Evolutionary conservation across 305 asterid genomes (phyloP).

Genomic region (Fraxinus sp.): DNA sequence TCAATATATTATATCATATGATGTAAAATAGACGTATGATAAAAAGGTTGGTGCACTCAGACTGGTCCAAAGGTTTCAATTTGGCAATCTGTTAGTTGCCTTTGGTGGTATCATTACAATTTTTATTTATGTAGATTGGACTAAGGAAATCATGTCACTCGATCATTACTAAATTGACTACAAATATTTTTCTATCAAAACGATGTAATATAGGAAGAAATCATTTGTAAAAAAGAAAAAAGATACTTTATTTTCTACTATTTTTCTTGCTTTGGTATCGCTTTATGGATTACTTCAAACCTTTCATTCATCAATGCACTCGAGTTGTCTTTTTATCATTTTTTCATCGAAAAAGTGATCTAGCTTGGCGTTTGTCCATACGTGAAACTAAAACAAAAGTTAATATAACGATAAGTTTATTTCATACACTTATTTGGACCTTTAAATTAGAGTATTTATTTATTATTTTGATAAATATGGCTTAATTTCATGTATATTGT

Average conservation of each 20-base stretch:
- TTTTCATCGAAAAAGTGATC: not conserved
- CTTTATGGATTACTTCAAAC: not conserved
- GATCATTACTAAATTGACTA: not conserved
- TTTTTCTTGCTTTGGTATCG: not conserved
- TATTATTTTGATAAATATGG: too few relatives aligned
- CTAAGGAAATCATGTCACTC: not conserved
- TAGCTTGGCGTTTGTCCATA: not conserved
- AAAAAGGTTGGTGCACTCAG: conserved; percentile 16
- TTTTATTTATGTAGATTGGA: not conserved
- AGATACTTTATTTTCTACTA: not conserved
- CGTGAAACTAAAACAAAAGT: not conserved
- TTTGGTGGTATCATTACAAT: not conserved
- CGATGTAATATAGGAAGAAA: not conserved
- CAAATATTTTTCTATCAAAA: not conserved
- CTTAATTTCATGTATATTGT: too few relatives aligned
- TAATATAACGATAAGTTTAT: not conserved
- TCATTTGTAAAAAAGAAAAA: not conserved
- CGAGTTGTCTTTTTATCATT: not conserved
- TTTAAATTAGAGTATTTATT: too few relatives aligned
- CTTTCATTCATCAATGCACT: not conserved
- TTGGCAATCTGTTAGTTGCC: conserved; percentile 11
- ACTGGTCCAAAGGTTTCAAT: conserved; percentile 49
- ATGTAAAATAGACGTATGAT: conserved; percentile 8
- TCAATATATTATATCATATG: conserved; percentile 21
- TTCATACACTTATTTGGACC: too few relatives aligned